Percentiles rank a stretch among this genome's conserved stretches.
These are phyloP conservation scores for Tuber magnatum DNA, from an alignment of 495 filamentous ascomycete genomes.

Conservation along the genomic window DNA sequence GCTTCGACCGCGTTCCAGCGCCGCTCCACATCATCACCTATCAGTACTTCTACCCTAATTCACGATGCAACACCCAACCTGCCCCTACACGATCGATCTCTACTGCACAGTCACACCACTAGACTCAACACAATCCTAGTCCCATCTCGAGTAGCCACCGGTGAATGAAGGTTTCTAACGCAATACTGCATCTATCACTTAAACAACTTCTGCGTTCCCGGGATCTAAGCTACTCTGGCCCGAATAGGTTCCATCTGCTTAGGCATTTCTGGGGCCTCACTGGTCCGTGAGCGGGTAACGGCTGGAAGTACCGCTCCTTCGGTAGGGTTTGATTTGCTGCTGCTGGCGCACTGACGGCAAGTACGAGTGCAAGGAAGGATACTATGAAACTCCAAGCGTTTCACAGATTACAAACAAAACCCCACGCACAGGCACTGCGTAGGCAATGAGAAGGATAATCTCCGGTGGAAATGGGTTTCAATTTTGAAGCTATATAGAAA, in stretches of 20 bases:
- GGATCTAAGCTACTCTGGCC: not conserved
- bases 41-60: no score
- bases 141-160: not conserved
- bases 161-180: not conserved
- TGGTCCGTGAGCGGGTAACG: not conserved
- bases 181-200: not conserved
- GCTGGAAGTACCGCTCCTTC: not conserved
- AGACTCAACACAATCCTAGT: no score
- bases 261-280: not conserved
- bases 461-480: slow-evolving; percentile 25
- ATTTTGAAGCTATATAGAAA: slow-evolving; percentile 4
- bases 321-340: not conserved
- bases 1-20: no score
- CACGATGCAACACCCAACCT: no score
- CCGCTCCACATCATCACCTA: no score
- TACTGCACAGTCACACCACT: not conserved
- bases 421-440: not conserved
- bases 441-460: not conserved
- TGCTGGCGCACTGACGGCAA: not conserved
- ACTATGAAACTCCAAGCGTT: not conserved
- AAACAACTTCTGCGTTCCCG: not conserved
- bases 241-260: not conserved
- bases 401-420: not conserved
- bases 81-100: no score
- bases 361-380: not conserved